These are phyloP conservation scores for Boletus huronensis DNA, from an alignment of 768 basidiomycete species.

Conservation along the genomic window DNA sequence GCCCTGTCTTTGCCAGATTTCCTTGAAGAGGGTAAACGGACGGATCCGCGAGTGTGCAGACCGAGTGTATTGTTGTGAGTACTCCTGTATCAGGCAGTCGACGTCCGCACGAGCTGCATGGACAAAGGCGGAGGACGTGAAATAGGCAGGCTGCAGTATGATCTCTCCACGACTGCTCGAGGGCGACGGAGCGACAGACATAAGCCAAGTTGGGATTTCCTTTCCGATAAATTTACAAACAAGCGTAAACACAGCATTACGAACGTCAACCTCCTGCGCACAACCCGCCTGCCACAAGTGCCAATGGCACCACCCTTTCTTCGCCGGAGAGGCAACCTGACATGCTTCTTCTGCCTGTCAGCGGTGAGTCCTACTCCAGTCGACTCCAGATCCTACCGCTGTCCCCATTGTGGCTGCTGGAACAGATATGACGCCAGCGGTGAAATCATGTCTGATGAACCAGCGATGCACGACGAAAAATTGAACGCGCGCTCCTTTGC, in stretches of 20 bases:
- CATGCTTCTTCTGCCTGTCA: constrained; percentile 75
- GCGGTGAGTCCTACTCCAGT: constrained; percentile 37
- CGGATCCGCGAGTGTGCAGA: constrained; percentile 22
- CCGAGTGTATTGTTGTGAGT: constrained; percentile 45
- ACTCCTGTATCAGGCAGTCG: constrained; percentile 47
- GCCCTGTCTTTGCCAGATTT: constrained; percentile 59
- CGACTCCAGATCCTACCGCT: constrained; percentile 59
- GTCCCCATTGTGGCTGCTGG: constrained; percentile 65
- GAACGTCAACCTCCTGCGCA: neutral
- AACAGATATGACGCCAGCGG: constrained; percentile 71
- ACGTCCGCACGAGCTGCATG: constrained; percentile 64
- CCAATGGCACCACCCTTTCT: constrained; percentile 40
- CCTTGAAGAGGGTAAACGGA: constrained; percentile 72
- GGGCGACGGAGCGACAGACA: constrained; percentile 51
- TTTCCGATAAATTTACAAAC: constrained; percentile 20
- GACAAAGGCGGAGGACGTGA: constrained; percentile 74
- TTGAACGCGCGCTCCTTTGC: constrained; percentile 70
- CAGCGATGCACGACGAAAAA: constrained; percentile 81
- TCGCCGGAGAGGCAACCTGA: constrained; percentile 45
- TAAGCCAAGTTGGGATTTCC: constrained; percentile 19
- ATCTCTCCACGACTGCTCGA: constrained; percentile 58
- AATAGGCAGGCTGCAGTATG: constrained; percentile 69
- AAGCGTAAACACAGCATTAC: neutral
- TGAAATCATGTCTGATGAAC: constrained; percentile 79
- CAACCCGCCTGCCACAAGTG: neutral